These are phyloP conservation scores for Apiospora kogelbergensis DNA, from an alignment of 2,329 filamentous ascomycete species.

Conservation along the genomic window DNA sequence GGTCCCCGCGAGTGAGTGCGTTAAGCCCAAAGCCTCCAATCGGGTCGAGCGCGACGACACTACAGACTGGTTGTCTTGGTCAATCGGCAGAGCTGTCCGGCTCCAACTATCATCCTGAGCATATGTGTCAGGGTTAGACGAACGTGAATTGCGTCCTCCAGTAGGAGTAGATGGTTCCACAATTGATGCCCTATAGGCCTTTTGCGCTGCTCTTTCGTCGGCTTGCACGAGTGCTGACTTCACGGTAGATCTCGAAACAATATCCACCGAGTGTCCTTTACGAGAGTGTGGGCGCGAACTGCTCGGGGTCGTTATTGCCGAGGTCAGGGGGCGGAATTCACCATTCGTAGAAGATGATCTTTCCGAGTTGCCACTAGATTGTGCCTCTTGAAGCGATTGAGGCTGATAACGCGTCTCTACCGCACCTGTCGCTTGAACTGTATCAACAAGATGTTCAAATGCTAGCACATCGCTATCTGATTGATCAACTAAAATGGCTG, in stretches of 20 bases:
- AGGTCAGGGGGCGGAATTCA: constrained; percentile 38
- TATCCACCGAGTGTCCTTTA: constrained; percentile 29
- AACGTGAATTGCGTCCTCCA: not conserved
- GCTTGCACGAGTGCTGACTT: constrained; percentile 8
- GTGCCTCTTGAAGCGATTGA: constrained; percentile 18
- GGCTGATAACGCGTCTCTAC: not conserved
- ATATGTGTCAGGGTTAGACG: not conserved
- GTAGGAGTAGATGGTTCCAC: constrained; percentile 9
- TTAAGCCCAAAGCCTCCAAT: constrained; percentile 12
- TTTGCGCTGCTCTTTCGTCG: constrained; percentile 17
- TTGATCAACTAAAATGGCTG: constrained; percentile 25
- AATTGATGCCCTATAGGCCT: constrained; percentile 6
- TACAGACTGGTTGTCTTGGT: constrained; percentile 23
- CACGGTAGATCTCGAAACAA: constrained; percentile 9
- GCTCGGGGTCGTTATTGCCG: constrained; percentile 39
- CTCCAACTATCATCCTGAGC: constrained; percentile 25
- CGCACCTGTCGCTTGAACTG: not conserved
- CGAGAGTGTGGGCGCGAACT: constrained; percentile 43
- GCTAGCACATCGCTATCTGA: constrained; percentile 30
- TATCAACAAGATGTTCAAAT: constrained; percentile 22
- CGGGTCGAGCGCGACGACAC: constrained; percentile 12
- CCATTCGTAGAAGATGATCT: constrained; percentile 42
- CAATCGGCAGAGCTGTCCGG: constrained; percentile 23
- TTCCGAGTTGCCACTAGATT: constrained; percentile 33
- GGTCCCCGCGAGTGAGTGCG: constrained; percentile 19